Evolutionary conservation across 2,329 filamentous ascomycete species (phyloP).

Genomic region (Ilyonectria destructans): DNA sequence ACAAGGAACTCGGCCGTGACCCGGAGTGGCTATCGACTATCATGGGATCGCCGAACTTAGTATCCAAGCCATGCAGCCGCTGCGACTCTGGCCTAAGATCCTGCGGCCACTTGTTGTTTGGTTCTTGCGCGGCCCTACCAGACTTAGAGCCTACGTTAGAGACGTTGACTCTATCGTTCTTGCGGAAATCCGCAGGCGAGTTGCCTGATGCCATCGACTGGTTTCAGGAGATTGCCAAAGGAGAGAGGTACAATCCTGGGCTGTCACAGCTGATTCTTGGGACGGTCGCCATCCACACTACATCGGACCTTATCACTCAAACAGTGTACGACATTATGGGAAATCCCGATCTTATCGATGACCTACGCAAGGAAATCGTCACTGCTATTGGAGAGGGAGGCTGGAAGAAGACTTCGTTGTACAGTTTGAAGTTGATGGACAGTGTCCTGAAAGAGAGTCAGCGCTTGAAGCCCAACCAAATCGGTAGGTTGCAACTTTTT

Average conservation of each 20-base stretch:
- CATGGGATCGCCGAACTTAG: too few relatives aligned
- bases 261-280: slow-evolving; percentile 47
- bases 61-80: too few relatives aligned
- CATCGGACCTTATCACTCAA: slow-evolving; percentile 52
- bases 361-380: slow-evolving; percentile 60
- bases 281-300: slow-evolving; percentile 71
- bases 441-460: slow-evolving; percentile 68
- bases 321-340: slow-evolving; percentile 56
- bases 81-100: too few relatives aligned
- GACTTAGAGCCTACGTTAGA: too few relatives aligned
- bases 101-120: too few relatives aligned
- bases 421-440: slow-evolving; percentile 63
- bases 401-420: slow-evolving; percentile 63
- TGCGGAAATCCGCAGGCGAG: too few relatives aligned
- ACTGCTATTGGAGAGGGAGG: slow-evolving; percentile 31
- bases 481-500: too few relatives aligned
- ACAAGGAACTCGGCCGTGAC: too few relatives aligned
- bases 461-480: slow-evolving; percentile 55
- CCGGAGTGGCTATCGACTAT: too few relatives aligned
- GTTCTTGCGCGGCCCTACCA: too few relatives aligned
- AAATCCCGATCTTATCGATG: slow-evolving; percentile 55
- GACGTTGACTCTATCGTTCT: too few relatives aligned
- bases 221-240: slow-evolving; percentile 64
- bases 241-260: slow-evolving; percentile 29
- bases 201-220: slow-evolving; percentile 59